Base-by-base conservation (phyloP, 148 eudicot species). In the Persicaria maculosa region DNA sequence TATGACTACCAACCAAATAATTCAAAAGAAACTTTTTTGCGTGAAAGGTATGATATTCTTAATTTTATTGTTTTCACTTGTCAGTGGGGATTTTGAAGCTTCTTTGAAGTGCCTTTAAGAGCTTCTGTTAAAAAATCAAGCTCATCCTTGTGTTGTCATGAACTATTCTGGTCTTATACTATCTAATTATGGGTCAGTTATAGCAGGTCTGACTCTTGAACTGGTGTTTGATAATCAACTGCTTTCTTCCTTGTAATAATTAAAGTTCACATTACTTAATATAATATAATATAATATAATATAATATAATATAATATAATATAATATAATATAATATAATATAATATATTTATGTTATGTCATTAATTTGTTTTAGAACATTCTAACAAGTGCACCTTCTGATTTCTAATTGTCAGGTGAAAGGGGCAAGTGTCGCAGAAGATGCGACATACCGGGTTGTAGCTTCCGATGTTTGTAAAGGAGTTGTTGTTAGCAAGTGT, bases 401-500 rank as follows among this genome's bases (percentile, higher is more conserved):
- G 71, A 5, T 8, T 68, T 45, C 48, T 53, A 57, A 50, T 78
- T 59, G 61, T 74, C 77, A 93, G 98, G 98, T 78, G 89, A n/a
- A 93, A 54, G 98, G 98, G 76, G 90, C 93, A 48, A 86, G 78
- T 81, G 83, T 84, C 67, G 84, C 84, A 62, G 86, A 87, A 71
- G 88, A 84, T 52, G 85, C 85, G 72, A 80, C 86, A 68, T 90
- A 89, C 84, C 85, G 81, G 59, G 74, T 78, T 73, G 76, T 77
- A n/a, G 93, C 95, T 46, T 82, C 83, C 75, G 84, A 72, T 75
- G 91, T n/a, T 88, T 74, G 98, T 93, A 10, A 89, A 88, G 83
- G 98, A 93, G 78, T 93, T 97, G 75, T 82, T 93, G 57, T 82
- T 93, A 80, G 91, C 95, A 57, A 91, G 95, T 15, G 83, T 81